Evolutionary conservation across 2,329 filamentous ascomycete species (phyloP), one percentile per base, ranked within the genome.

Genomic region (Dryadomyces quercivorus): DNA sequence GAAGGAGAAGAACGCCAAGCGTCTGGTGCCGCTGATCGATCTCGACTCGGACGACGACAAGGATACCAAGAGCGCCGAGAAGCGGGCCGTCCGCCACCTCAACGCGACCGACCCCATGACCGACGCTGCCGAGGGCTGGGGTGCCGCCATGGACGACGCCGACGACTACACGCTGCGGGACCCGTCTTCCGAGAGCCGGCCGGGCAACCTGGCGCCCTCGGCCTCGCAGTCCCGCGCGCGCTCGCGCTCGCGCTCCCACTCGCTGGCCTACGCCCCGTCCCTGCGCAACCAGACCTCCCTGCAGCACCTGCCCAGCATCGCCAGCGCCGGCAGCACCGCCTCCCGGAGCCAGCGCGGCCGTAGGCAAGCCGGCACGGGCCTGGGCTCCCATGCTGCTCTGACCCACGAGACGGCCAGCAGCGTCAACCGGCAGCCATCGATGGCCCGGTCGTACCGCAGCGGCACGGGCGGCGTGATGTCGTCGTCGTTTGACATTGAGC

Each of bases 1-100:
- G 1, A 48, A 78, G 55, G 73, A 74, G 1, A 85, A 86, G 64
- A 82, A 88, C 58, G 80, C 75, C 5, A 74, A 72, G 53, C 82
- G 88, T 38, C 69, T 94, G 63, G 72, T 86, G 6, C 85, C 86
- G 1, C 50, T 56, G 20, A n/a, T 44, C 13, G 50, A 55, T 16
- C 38, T 43, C 21, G 21, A 42, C 20, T 26, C 36, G 9, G 49
- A 36, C 16, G 43, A 21, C 2, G 59, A 63, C 8, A 55, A 65
- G 9, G 61, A 62, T 15, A 60, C 59, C 15, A 60, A 64, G 15
- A 65, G 66, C 18, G 62, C 62, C 7, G 76, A 80, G 63, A 63
- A 69, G 57, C 64, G 69, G 21, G 76, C 77, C 22, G 69, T 70
- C 36, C 66, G 72, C 1, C 69, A 69, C 3, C 62, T 81, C 53